Evolutionary conservation across 2,329 filamentous ascomycete genomes (phyloP).

Genomic region (Ascochyta lentis): DNA sequence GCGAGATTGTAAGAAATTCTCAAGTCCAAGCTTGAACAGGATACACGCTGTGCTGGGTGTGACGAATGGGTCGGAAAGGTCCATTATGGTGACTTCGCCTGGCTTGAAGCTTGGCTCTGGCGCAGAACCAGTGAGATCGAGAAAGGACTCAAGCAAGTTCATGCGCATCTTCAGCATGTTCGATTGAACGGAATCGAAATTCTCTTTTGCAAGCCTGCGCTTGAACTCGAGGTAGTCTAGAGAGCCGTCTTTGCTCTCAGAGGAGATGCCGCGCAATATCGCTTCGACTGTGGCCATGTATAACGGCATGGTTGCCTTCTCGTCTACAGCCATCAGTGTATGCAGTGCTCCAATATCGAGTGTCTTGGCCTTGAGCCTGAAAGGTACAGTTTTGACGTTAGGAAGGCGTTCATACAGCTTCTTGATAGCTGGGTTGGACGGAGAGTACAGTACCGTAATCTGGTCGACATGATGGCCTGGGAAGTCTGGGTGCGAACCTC

Average conservation of each 20-base stretch:
- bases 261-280: constrained; percentile 64
- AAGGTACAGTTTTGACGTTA: constrained; percentile 55
- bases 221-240: constrained; percentile 59
- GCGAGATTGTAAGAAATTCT: constrained; percentile 64
- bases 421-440: constrained; percentile 32
- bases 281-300: constrained; percentile 57
- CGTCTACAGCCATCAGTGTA: constrained; percentile 27
- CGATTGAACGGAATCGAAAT: constrained; percentile 52
- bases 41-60: constrained; percentile 71
- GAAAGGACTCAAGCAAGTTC: constrained; percentile 69
- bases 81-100: constrained; percentile 69
- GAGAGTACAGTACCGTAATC: constrained; percentile 32
- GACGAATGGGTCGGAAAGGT: constrained; percentile 76
- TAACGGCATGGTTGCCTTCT: constrained; percentile 52
- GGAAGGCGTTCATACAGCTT: constrained; percentile 29
- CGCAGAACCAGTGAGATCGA: constrained; percentile 48
- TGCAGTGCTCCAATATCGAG: constrained; percentile 60
- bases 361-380: constrained; percentile 57
- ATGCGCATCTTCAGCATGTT: constrained; percentile 66
- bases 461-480: constrained; percentile 22
- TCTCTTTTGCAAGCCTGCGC: constrained; percentile 14
- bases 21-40: constrained; percentile 75
- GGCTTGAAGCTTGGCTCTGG: constrained; percentile 38
- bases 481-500: constrained; percentile 37
- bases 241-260: constrained; percentile 49